Conservation (phyloP, 805 yeast species). For the Zygotorulaspora danielsina region DNA sequence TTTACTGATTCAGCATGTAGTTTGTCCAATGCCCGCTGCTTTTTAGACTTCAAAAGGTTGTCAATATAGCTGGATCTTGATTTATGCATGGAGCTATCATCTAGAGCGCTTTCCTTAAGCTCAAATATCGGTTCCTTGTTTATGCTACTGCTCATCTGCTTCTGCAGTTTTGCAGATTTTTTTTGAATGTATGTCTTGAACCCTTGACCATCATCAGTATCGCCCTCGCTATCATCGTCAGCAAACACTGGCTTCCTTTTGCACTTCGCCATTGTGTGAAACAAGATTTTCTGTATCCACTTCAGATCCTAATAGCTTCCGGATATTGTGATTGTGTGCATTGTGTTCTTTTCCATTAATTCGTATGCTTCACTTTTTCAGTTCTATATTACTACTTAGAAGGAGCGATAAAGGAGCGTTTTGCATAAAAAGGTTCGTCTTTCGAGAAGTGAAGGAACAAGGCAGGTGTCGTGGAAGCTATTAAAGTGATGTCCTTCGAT, state of each 20-base stretch:
- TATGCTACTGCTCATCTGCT: neutral
- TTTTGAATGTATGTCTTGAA: conserved; percentile 34
- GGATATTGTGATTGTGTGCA: no score
- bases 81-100: neutral
- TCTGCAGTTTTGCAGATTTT: conserved; percentile 8
- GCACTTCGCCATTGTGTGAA: conserved; percentile 12
- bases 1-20: conserved; percentile 38
- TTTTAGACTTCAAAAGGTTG: conserved; percentile 42
- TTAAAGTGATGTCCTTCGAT: conserved; percentile 43
- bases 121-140: neutral
- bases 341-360: no score
- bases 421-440: no score
- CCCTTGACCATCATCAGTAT: conserved; percentile 45
- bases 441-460: no score
- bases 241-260: conserved; percentile 12
- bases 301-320: no score
- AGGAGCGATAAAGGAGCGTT: neutral
- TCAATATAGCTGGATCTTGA: conserved; percentile 36
- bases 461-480: neutral
- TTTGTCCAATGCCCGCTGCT: conserved; percentile 44
- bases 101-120: neutral
- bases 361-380: no score
- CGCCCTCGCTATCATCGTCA: conserved; percentile 29
- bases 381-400: neutral
- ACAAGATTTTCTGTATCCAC: no score